These are phyloP conservation scores for Solanum sitiens DNA, from an alignment of 257 asterid species.

Conservation along the genomic window DNA sequence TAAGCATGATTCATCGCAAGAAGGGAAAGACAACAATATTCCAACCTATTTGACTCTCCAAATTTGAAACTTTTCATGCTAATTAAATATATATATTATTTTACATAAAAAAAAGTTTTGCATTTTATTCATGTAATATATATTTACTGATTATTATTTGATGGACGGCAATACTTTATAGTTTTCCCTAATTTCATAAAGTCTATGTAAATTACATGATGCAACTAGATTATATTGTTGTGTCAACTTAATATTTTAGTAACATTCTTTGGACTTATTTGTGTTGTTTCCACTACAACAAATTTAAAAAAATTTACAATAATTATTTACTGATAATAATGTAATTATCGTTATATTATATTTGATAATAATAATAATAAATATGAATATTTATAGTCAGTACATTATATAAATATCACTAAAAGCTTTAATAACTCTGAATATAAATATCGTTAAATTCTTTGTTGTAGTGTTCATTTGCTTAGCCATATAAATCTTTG, in stretches of 20 bases:
- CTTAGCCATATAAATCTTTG: background rate
- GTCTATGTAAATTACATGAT: background rate
- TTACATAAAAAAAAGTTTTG: background rate
- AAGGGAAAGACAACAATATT: background rate
- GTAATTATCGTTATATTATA: no score
- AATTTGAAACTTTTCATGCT: background rate
- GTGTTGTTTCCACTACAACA: background rate
- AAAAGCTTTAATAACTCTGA: background rate
- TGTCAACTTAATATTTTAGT: background rate
- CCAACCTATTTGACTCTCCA: background rate
- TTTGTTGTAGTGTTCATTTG: background rate
- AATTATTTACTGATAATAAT: background rate
- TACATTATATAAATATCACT: no score
- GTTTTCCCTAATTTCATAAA: background rate
- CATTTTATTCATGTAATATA: background rate
- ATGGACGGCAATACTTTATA: background rate
- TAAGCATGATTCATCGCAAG: background rate
- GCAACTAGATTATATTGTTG: background rate
- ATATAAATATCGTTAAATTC: no score
- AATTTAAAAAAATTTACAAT: no score
- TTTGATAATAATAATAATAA: no score
- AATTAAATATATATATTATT: no score
- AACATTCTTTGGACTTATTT: background rate
- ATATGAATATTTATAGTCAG: no score
- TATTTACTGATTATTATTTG: background rate